Base-by-base conservation (phyloP, 2,329 filamentous ascomycete genomes). In the Aspergillus ochraceoroseus region DNA sequence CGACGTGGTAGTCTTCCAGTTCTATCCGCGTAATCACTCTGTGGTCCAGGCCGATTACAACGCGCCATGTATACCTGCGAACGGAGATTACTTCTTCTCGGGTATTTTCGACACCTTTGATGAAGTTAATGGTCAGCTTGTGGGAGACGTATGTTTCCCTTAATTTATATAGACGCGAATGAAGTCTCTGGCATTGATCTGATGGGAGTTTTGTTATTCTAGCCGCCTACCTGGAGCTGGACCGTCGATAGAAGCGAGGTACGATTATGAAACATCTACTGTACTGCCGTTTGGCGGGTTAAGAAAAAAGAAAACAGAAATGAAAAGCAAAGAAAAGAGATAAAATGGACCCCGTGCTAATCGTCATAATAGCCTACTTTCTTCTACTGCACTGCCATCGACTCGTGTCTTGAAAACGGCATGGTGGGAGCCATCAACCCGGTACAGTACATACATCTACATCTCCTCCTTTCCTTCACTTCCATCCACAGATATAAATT, bases 351-450 rank as follows among this genome's bases (percentile, higher is more conserved):
- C 14, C 7, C 7, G 11, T n/a, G n/a, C n/a, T n/a, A n/a, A n/a
- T n/a, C n/a, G n/a, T n/a, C n/a, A n/a, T n/a, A n/a, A n/a, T 22
- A 64, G 14, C 81, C 83, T 0, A 74, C 80, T 11, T 85, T 82
- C 58, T 84, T 76, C 61, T 87, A 86, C 59, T 87, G 82, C 48
- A 77, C 80, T 0, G 82, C 82, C 0, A 73, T 77, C 0, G 73
- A 70, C 0, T 85, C 82, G 2, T 90, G 85, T 54, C 70, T 72
- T 2, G 60, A 66, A 2, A 73, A 82, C 29, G 73, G 77, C 14
- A 90, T 90, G 85, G 74, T 90, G 11, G 85, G 84, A 2, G 82
- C 77, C 1, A 82, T 90, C 51, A 90, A 89, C 55, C 75, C 81
- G 5, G 76, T 80, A 67, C 45, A n/a, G n/a, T n/a, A n/a, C n/a